Evolutionary conservation across 208 protist genomes (phyloP).

Genomic region (Leishmania braziliensis): DNA sequence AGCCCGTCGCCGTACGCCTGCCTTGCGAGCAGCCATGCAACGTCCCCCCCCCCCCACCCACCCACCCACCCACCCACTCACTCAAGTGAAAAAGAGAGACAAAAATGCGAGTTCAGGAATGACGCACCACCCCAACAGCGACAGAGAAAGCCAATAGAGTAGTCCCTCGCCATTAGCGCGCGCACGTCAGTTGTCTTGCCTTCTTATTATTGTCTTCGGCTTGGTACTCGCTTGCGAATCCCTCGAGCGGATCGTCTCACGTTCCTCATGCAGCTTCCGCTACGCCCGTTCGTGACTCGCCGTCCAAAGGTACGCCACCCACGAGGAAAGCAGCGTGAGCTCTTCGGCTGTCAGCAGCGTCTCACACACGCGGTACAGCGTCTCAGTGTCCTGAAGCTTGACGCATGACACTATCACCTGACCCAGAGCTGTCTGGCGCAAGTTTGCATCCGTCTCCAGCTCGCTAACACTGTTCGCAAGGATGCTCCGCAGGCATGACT

Average conservation of each 20-base stretch:
- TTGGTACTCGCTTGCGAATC: background rate
- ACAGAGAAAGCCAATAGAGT: no score
- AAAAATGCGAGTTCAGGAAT: no score
- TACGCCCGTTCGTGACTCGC: constrained; percentile 14
- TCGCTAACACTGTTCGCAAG: constrained; percentile 61
- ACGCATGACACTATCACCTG: constrained; percentile 37
- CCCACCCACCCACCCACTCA: no score
- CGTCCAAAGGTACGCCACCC: constrained; percentile 46
- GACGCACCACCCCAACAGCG: no score
- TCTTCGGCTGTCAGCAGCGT: constrained; percentile 56
- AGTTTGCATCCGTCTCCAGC: constrained; percentile 43
- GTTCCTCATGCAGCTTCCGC: background rate
- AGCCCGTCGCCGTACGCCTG: background rate
- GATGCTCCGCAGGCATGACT: constrained; percentile 31
- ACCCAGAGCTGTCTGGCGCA: constrained; percentile 61
- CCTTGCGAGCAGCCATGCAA: background rate
- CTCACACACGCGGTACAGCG: constrained; percentile 41
- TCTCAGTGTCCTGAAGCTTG: constrained; percentile 33
- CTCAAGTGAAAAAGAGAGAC: no score
- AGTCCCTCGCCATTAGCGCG: background rate
- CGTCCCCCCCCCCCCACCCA: no score
- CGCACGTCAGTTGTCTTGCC: background rate
- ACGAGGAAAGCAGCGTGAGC: constrained; percentile 52
- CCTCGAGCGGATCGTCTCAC: background rate
- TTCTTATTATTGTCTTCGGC: background rate